phyloP scores from a whole-genome alignment of 2,329 filamentous ascomycete genomes.

The Stemphylium vesicarium region DNA sequence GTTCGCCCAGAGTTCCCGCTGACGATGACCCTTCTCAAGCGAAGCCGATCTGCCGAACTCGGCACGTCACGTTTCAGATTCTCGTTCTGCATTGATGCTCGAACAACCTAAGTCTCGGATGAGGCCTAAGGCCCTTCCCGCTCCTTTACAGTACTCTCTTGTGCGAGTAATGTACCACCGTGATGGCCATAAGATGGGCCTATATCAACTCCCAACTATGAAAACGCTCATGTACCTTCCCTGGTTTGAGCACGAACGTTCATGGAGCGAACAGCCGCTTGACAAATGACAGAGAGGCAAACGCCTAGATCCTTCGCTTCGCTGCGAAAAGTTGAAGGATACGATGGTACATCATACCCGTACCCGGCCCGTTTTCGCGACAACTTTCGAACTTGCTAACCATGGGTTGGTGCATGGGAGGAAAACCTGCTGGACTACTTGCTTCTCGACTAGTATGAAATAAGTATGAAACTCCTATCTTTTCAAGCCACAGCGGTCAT shows the following conservation, averaged over 20 bases:
- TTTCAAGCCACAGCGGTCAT: constrained; percentile 4
- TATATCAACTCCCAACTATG: constrained; percentile 2
- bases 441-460: background rate
- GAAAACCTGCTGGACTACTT: background rate
- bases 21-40: background rate
- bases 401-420: constrained; percentile 8
- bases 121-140: constrained; percentile 3
- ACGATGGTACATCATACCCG: constrained; percentile 1
- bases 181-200: background rate
- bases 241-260: constrained; percentile 3
- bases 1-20: constrained; percentile 12
- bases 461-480: constrained; percentile 6
- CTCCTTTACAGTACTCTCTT: background rate
- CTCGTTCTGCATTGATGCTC: constrained; percentile 8
- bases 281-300: background rate
- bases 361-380: constrained; percentile 3
- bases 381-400: constrained; percentile 11
- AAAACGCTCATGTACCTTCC: background rate
- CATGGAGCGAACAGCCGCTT: background rate
- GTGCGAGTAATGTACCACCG: constrained; percentile 4
- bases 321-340: constrained; percentile 3
- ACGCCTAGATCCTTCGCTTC: background rate
- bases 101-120: constrained; percentile 15
- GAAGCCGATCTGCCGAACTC: constrained; percentile 6
- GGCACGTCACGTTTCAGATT: constrained; percentile 10